Evolutionary conservation across 140 eudicot species (phyloP).

Genomic region (Senecio squalidus): DNA sequence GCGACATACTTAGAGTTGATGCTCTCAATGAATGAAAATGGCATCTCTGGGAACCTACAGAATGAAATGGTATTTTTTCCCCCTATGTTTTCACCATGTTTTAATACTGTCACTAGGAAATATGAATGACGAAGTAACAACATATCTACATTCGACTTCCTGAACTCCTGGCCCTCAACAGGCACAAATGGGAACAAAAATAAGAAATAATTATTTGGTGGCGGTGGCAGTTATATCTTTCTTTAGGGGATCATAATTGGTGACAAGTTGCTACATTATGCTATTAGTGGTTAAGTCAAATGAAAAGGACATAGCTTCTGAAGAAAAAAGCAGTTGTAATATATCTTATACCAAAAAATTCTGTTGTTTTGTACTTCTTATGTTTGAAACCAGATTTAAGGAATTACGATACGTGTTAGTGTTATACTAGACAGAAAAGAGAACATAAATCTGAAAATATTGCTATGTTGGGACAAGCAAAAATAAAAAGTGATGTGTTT

Average conservation of each 20-base stretch:
- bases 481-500: background rate
- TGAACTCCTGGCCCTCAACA: background rate
- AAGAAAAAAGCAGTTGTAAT: background rate
- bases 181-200: background rate
- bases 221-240: no score
- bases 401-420: background rate
- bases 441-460: background rate
- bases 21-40: conserved; percentile 89
- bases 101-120: background rate
- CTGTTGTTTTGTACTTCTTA: background rate
- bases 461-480: background rate
- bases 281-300: background rate
- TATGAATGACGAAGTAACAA: no score
- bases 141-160: no score
- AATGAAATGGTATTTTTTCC: conserved; percentile 80
- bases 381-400: background rate
- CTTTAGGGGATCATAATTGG: no score
- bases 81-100: background rate
- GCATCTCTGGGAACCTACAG: conserved; percentile 91
- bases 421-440: background rate
- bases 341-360: background rate
- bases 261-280: background rate
- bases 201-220: background rate
- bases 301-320: background rate
- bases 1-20: conserved; percentile 85